These are phyloP conservation scores for Golubevia sp. DNA, from an alignment of 1,284 basidiomycete genomes.

Conservation along the genomic window DNA sequence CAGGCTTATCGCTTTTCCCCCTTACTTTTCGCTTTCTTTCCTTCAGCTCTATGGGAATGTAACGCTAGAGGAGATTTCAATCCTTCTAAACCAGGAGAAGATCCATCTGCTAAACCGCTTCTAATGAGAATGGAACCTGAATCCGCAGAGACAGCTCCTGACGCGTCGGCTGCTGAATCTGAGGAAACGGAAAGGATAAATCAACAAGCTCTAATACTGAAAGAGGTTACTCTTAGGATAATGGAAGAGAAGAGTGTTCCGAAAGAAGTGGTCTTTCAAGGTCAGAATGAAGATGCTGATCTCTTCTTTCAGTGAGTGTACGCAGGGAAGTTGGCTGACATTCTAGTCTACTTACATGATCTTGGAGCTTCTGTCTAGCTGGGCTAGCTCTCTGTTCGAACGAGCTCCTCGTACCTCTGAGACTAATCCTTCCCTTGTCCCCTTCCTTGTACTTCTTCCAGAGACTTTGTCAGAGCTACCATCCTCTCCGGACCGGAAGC, in stretches of 20 bases:
- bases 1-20: neutral
- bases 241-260: slow-evolving; percentile 8
- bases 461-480: slow-evolving; percentile 10
- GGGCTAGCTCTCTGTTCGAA: neutral
- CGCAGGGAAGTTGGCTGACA: too few relatives aligned
- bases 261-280: neutral
- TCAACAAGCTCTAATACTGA: neutral
- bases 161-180: slow-evolving; percentile 7
- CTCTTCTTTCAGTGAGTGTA: slow-evolving; percentile 1
- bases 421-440: neutral
- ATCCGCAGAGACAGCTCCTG: neutral
- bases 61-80: slow-evolving; percentile 12
- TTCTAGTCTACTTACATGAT: too few relatives aligned
- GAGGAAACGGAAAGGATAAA: neutral
- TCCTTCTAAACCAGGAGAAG: neutral
- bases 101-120: neutral
- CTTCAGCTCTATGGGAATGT: slow-evolving; percentile 78
- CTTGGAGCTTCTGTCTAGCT: neutral
- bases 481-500: slow-evolving; percentile 67
- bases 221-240: neutral
- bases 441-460: slow-evolving; percentile 11
- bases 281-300: neutral
- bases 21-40: slow-evolving; percentile 5
- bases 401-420: slow-evolving; percentile 1
- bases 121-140: neutral